phyloP scores from a whole-genome alignment of 441 rosid genomes.

The Biscutella auriculata region DNA sequence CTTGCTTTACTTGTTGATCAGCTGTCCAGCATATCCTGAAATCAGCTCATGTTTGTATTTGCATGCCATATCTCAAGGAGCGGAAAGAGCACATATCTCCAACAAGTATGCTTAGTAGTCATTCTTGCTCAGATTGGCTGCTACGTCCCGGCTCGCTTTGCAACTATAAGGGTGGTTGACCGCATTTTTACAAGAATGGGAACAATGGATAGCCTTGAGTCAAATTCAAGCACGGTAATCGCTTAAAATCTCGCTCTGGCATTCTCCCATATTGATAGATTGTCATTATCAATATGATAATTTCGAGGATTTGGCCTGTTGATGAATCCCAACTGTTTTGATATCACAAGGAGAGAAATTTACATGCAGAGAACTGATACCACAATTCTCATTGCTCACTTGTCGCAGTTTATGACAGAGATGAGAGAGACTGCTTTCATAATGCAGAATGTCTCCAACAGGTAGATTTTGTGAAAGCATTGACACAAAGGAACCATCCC shows the following conservation, averaged over 20 bases:
- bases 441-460: slow-evolving; percentile 82
- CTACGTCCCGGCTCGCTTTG: slow-evolving; percentile 85
- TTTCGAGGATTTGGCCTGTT: slow-evolving; percentile 1
- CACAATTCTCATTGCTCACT: neutral
- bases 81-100: slow-evolving; percentile 98
- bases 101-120: slow-evolving; percentile 83
- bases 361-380: neutral
- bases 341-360: neutral
- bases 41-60: slow-evolving; percentile 14
- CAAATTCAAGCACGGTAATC: slow-evolving; percentile 79
- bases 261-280: neutral
- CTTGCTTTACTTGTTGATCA: slow-evolving; percentile 8
- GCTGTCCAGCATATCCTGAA: neutral
- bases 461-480: slow-evolving; percentile 28
- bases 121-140: slow-evolving; percentile 98
- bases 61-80: slow-evolving; percentile 51
- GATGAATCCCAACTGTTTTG: neutral
- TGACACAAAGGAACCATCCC: neutral
- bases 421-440: slow-evolving; percentile 96
- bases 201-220: slow-evolving; percentile 73
- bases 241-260: slow-evolving; percentile 10
- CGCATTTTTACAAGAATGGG: slow-evolving; percentile 98
- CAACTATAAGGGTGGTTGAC: slow-evolving; percentile 77
- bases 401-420: slow-evolving; percentile 92
- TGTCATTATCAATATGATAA: neutral